Percentiles rank a stretch among this genome's conserved stretches.
Evolutionary conservation across 1,284 basidiomycete species (phyloP).

Genomic region (Ustilago hordei): DNA sequence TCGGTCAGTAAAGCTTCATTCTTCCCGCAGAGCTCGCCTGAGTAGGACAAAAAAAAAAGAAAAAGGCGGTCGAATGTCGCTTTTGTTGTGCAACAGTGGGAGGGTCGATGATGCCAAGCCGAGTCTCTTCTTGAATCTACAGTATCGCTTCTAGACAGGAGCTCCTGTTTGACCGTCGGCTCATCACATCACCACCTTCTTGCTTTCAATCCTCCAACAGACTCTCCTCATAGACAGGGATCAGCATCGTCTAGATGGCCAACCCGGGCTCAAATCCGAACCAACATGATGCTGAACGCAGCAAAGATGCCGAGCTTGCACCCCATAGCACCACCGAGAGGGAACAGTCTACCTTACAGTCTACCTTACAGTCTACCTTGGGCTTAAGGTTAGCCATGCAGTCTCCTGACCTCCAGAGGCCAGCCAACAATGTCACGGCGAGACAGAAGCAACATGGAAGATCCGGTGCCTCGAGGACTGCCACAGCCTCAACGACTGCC

Average conservation of each 20-base stretch:
- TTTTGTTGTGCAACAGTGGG: background rate
- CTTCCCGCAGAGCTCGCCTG: background rate
- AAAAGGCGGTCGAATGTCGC: background rate
- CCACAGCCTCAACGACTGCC: background rate
- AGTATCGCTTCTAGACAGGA: background rate
- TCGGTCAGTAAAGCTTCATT: background rate
- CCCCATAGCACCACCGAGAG: background rate
- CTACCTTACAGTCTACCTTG: background rate
- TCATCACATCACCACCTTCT: background rate
- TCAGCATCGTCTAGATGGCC: background rate
- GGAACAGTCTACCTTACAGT: background rate
- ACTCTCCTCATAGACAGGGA: background rate
- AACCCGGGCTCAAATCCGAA: background rate
- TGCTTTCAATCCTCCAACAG: background rate
- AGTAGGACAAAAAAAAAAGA: too few relatives aligned
- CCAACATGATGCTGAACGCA: background rate
- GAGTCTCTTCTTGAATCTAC: background rate
- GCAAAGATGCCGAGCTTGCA: background rate
- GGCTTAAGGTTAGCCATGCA: too few relatives aligned
- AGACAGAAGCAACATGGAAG: slow-evolving; percentile 1
- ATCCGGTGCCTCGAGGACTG: slow-evolving; percentile 1
- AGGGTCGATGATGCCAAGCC: background rate
- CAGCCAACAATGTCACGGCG: slow-evolving; percentile 4
- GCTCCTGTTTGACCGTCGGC: background rate
- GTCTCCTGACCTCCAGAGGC: background rate